Evolutionary conservation across 371 early-diverging fungal species (phyloP).

Genomic region (Mucor ambiguus): DNA sequence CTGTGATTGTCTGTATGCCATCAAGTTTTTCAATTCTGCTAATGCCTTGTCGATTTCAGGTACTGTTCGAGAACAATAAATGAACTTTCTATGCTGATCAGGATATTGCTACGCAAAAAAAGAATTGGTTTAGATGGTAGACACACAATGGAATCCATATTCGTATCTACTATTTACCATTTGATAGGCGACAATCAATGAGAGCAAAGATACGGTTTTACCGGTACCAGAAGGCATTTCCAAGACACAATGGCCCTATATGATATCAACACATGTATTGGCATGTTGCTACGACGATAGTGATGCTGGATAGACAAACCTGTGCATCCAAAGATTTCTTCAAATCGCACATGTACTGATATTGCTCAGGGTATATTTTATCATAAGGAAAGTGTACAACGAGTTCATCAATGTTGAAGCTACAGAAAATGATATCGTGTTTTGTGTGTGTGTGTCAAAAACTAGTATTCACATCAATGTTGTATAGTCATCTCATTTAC

Average conservation of each 20-base stretch:
- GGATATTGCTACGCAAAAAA: constrained; percentile 61
- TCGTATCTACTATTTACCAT: constrained; percentile 50
- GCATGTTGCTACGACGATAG: not conserved
- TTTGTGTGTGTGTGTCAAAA: not conserved
- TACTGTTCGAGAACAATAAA: constrained; percentile 99
- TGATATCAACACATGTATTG: not conserved
- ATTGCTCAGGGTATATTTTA: constrained; percentile 99
- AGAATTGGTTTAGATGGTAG: not conserved
- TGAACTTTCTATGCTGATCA: constrained; percentile 90
- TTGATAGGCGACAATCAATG: constrained; percentile 98
- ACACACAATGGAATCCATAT: not conserved
- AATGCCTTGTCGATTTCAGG: constrained; percentile 99
- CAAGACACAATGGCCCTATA: constrained; percentile 92
- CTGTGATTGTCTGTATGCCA: constrained; percentile 77
- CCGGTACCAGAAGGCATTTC: constrained; percentile 99
- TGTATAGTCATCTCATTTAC: not conserved
- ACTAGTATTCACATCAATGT: not conserved
- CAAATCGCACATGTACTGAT: constrained; percentile 97
- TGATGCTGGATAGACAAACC: constrained; percentile 41
- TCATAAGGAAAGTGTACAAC: constrained; percentile 99
- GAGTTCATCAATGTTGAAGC: constrained; percentile 93
- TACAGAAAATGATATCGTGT: constrained; percentile 26
- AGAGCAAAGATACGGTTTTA: constrained; percentile 97
- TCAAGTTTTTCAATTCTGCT: constrained; percentile 92
- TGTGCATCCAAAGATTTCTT: constrained; percentile 91